phyloP scores from a whole-genome alignment of 2,329 filamentous ascomycete genomes.

The Zymoseptoria passerinii region DNA sequence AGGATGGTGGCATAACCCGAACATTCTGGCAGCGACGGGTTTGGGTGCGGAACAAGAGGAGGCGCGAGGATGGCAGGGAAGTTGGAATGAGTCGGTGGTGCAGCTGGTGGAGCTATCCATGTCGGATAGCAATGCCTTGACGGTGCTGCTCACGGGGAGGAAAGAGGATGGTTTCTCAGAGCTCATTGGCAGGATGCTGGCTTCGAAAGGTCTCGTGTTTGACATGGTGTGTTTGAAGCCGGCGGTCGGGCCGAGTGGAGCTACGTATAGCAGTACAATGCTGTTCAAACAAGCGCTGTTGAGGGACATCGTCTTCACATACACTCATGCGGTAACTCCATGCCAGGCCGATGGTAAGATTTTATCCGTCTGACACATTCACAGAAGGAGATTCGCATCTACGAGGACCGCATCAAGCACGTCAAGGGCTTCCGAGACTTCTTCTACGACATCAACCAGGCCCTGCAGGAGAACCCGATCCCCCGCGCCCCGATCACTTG shows the following conservation, averaged over 20 bases:
- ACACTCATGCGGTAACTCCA: slow-evolving; percentile 52
- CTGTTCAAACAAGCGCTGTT: slow-evolving; percentile 86
- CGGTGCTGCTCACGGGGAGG: slow-evolving; percentile 79
- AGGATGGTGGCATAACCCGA: slow-evolving; percentile 87
- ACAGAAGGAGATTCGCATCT: slow-evolving; percentile 60
- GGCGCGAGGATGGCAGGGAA: slow-evolving; percentile 73
- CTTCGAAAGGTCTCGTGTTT: slow-evolving; percentile 71
- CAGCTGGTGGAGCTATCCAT: slow-evolving; percentile 71
- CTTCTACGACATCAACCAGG: slow-evolving; percentile 67
- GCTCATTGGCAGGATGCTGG: slow-evolving; percentile 71
- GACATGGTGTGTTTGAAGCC: slow-evolving; percentile 87
- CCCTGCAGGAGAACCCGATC: slow-evolving; percentile 31
- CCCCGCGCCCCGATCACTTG: slow-evolving; percentile 57
- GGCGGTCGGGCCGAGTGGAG: slow-evolving; percentile 66
- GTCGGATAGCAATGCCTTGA: slow-evolving; percentile 74
- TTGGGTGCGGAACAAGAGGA: slow-evolving; percentile 77
- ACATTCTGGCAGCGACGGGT: slow-evolving; percentile 78
- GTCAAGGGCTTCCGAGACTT: slow-evolving; percentile 80
- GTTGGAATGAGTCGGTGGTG: slow-evolving; percentile 90
- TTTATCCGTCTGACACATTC: background rate
- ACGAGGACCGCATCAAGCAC: slow-evolving; percentile 56
- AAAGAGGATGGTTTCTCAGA: slow-evolving; percentile 68
- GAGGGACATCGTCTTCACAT: slow-evolving; percentile 73
- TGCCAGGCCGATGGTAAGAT: background rate
- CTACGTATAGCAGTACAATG: slow-evolving; percentile 77